Percentiles rank a stretch among this genome's conserved stretches.
phyloP scores from a whole-genome alignment of 371 early-diverging fungal genomes.

The Rhizomucor miehei region DNA sequence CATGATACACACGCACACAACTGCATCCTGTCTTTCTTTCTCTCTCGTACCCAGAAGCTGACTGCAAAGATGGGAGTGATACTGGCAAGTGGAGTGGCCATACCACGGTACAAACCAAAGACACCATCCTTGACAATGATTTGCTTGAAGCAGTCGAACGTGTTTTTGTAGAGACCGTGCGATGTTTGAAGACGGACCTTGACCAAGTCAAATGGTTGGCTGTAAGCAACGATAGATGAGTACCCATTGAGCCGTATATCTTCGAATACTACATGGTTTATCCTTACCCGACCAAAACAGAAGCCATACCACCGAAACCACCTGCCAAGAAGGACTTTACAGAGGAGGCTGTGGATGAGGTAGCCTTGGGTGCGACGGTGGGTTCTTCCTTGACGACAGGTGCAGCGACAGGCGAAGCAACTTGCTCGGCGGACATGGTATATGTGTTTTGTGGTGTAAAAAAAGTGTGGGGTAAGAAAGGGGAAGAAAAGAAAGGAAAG shows the following conservation, averaged over 20 bases:
- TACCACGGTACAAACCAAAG: slow-evolving; percentile 91
- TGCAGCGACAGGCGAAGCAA: not conserved
- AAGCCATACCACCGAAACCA: slow-evolving; percentile 87
- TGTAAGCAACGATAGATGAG: slow-evolving; percentile 8
- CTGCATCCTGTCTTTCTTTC: too few species aligned
- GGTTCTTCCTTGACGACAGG: slow-evolving; percentile 6
- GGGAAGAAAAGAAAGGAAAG: not conserved
- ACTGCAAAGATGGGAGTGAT: slow-evolving; percentile 95
- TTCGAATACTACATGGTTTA: not conserved
- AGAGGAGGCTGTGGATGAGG: slow-evolving; percentile 32
- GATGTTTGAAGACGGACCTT: slow-evolving; percentile 95
- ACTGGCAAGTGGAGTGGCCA: slow-evolving; percentile 89
- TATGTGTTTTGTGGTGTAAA: too few species aligned
- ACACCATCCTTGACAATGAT: slow-evolving; percentile 88
- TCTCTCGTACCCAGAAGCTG: slow-evolving; percentile 80
- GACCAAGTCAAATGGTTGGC: slow-evolving; percentile 84
- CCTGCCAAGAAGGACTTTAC: slow-evolving; percentile 95
- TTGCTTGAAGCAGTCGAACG: slow-evolving; percentile 86
- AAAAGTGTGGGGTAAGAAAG: slow-evolving; percentile 4
- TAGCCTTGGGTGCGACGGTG: slow-evolving; percentile 2
- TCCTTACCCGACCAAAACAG: slow-evolving; percentile 67
- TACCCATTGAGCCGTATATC: not conserved
- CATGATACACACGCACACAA: too few species aligned
- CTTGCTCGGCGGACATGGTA: slow-evolving; percentile 7
- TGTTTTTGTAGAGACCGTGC: slow-evolving; percentile 78